Evolutionary conservation across 2,329 filamentous ascomycete species (phyloP), one percentile per base, ranked within the genome.

Genomic region (Lachnellula suecica): DNA sequence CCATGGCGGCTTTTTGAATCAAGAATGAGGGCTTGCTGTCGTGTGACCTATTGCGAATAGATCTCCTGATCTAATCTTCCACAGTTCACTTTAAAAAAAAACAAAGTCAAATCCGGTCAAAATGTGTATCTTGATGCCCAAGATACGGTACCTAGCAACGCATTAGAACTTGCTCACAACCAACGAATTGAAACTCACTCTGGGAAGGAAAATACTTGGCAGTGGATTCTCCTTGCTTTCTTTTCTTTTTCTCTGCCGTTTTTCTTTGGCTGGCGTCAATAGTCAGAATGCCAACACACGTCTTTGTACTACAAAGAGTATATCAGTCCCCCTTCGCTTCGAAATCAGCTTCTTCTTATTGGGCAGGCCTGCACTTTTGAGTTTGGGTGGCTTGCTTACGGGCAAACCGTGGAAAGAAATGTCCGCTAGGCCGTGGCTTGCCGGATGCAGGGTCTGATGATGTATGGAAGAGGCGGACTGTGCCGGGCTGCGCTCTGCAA

Each of bases 1-100:
- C 56, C 63, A 65, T 65, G 20, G 43, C 55, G 24, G 34, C 6
- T 54, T 22, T 15, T 31, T 49, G 11, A 23, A 24, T 6, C 17
- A 31, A 9, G 15, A 13, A 40, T 22, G 29, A 15, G 25, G 29
- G 7, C 31, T 17, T 25, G 4, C 23, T 10, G 7, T 31, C 38
- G 22, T n/a, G 37, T 22, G 27, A 47, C 15, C 19, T 24, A 17
- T 22, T 11, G 10, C 3, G 17, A 22, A 40, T 22, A 2, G 37
- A 17, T 19, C 20, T 22, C 3, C 19, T 2, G 19, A 22, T 15
- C 20, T 19, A 10, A 19, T 23, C n/a, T n/a, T n/a, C n/a, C n/a
- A n/a, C n/a, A n/a, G n/a, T n/a, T n/a, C n/a, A n/a, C n/a, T n/a
- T n/a, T n/a, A n/a, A n/a, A n/a, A n/a, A n/a, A n/a, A n/a, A n/a